phyloP scores from a whole-genome alignment of 305 asterid species.

The Fraxinus angustifolia region DNA sequence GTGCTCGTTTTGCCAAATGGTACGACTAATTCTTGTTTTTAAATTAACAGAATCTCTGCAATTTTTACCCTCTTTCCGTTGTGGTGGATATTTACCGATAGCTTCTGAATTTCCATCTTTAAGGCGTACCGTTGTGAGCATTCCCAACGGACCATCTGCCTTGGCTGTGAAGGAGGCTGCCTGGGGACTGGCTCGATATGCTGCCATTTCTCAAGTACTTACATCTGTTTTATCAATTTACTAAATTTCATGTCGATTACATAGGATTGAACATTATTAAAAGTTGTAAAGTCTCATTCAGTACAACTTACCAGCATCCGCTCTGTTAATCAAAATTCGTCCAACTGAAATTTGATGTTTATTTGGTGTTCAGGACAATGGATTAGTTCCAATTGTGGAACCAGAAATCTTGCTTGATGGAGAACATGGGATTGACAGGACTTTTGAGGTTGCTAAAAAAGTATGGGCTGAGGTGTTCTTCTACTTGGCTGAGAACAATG shows the following conservation, averaged over 20 bases:
- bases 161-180: constrained; percentile 66
- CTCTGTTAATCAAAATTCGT: not conserved
- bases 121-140: constrained; percentile 70
- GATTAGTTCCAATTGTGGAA: constrained; percentile 62
- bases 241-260: not conserved
- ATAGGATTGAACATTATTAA: not conserved
- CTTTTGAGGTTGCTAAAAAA: constrained; percentile 51
- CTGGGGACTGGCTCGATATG: constrained; percentile 65
- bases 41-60: not conserved
- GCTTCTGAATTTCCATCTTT: not conserved
- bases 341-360: not conserved
- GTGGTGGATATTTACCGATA: not conserved
- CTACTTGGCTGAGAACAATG: constrained; percentile 56
- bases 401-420: constrained; percentile 60
- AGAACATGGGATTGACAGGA: constrained; percentile 54
- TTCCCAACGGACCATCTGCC: constrained; percentile 62
- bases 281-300: not conserved
- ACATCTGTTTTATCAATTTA: not conserved
- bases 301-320: not conserved
- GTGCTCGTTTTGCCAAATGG: constrained; percentile 67
- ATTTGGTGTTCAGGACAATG: constrained; percentile 34
- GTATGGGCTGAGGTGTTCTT: constrained; percentile 62
- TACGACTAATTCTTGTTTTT: not conserved
- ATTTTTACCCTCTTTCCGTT: not conserved
- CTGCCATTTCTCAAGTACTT: constrained; percentile 52